Evolutionary conservation across 495 filamentous ascomycete species (phyloP).

Genomic region (Penicillium canescens): DNA sequence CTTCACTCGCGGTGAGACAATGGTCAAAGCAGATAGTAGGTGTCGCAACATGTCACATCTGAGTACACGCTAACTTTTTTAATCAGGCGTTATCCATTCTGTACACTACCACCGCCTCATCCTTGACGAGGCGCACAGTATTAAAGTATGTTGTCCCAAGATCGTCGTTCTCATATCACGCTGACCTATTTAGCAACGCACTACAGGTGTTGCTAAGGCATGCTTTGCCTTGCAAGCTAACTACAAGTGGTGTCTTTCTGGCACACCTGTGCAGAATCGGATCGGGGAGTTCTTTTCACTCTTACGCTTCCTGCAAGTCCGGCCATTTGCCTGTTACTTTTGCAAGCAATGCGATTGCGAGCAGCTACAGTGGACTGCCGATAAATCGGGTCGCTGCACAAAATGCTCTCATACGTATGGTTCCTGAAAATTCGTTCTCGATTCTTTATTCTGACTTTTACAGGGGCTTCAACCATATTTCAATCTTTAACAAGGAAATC

Average conservation of each 20-base stretch:
- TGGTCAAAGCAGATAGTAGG: conserved; percentile 77
- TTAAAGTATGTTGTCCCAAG: conserved; percentile 59
- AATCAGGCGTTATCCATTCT: conserved; percentile 67
- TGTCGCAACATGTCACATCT: neutral
- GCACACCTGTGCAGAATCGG: conserved; percentile 92
- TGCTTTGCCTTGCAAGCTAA: conserved; percentile 85
- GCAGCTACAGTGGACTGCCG: conserved; percentile 78
- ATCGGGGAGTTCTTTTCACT: conserved; percentile 98
- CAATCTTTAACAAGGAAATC: conserved; percentile 93
- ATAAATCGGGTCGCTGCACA: conserved; percentile 65
- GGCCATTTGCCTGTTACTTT: conserved; percentile 88
- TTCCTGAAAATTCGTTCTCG: too few relatives aligned
- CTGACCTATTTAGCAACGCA: conserved; percentile 57
- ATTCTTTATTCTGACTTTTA: conserved; percentile 24
- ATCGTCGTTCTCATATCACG: neutral
- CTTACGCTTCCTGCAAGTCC: conserved; percentile 82
- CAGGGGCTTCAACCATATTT: conserved; percentile 81
- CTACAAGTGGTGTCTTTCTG: conserved; percentile 93
- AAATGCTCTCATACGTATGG: conserved; percentile 58
- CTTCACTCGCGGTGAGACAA: conserved; percentile 72
- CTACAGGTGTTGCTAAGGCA: conserved; percentile 87
- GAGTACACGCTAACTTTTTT: neutral
- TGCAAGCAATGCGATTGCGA: conserved; percentile 83
- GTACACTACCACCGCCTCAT: conserved; percentile 89
- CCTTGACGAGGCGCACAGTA: conserved; percentile 94